These are phyloP conservation scores for Pseudogymnoascus sp. DNA, from an alignment of 2,329 filamentous ascomycete species.

Conservation along the genomic window DNA sequence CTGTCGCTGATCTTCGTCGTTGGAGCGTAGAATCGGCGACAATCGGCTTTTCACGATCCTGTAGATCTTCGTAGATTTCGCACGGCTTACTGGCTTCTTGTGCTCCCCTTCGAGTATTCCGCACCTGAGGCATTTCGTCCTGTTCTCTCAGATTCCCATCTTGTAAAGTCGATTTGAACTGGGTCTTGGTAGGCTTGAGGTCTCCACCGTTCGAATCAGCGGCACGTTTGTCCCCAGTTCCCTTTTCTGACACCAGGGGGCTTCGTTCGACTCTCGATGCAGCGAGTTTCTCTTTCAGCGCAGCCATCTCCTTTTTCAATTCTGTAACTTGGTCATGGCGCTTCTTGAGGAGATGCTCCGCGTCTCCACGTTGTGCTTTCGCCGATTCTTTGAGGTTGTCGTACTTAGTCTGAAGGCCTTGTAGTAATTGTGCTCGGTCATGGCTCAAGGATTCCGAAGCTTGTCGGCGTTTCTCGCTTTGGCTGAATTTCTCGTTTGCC, in stretches of 20 bases:
- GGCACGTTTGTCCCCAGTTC: not conserved
- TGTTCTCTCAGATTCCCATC: not conserved
- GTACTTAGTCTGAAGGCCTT: slow-evolving; percentile 44
- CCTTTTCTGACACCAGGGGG: not conserved
- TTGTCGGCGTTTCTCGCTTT: slow-evolving; percentile 34
- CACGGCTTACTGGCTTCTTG: not conserved
- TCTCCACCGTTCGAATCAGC: not conserved
- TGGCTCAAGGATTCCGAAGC: slow-evolving; percentile 38
- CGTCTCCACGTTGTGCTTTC: slow-evolving; percentile 47
- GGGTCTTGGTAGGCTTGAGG: not conserved
- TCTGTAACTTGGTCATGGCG: slow-evolving; percentile 51
- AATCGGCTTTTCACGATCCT: not conserved
- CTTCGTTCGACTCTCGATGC: not conserved
- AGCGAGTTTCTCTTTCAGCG: slow-evolving; percentile 31
- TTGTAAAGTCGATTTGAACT: not conserved
- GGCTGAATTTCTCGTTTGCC: slow-evolving; percentile 27
- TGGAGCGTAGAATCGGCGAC: not conserved
- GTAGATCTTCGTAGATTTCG: slow-evolving; percentile 6
- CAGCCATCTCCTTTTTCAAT: slow-evolving; percentile 46
- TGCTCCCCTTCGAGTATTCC: not conserved
- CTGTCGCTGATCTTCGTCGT: not conserved
- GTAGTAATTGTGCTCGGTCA: slow-evolving; percentile 43
- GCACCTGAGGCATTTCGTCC: not conserved
- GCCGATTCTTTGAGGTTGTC: slow-evolving; percentile 47
- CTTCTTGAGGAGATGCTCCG: slow-evolving; percentile 46